Percentiles rank a stretch among this genome's conserved stretches.
These are phyloP conservation scores for Clausena lansium DNA, from an alignment of 345 rosid genomes.

Conservation along the genomic window DNA sequence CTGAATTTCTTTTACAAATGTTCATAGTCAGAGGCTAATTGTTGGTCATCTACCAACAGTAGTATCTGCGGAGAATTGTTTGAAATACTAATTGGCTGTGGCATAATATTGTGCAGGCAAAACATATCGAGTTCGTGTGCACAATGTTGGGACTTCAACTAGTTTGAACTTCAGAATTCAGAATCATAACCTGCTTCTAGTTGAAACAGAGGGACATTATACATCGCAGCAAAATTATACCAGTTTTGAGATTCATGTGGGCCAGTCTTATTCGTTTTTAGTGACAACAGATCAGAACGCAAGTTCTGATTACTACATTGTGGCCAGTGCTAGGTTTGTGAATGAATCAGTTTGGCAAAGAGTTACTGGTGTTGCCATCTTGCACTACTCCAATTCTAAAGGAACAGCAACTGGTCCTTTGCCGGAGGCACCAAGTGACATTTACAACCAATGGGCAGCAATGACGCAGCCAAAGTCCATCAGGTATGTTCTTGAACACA, in stretches of 20 bases:
- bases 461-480: constrained; percentile 84
- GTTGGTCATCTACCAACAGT: not conserved
- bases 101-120: constrained; percentile 56
- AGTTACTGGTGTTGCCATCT: constrained; percentile 89
- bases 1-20: not conserved
- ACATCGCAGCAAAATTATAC: constrained; percentile 68
- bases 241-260: constrained; percentile 83
- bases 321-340: constrained; percentile 92
- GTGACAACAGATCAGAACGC: constrained; percentile 94
- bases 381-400: constrained; percentile 89
- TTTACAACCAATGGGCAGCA: constrained; percentile 71
- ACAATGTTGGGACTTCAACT: constrained; percentile 86
- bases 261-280: constrained; percentile 88
- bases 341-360: constrained; percentile 85
- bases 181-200: constrained; percentile 81
- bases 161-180: constrained; percentile 93
- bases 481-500: constrained; percentile 45
- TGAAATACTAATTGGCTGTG: constrained; percentile 7
- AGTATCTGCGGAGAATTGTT: not conserved
- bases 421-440: constrained; percentile 67
- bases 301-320: constrained; percentile 77
- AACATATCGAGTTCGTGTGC: constrained; percentile 80
- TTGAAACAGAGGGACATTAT: constrained; percentile 82
- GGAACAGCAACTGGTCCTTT: constrained; percentile 80
- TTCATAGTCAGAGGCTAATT: not conserved